phyloP scores from a whole-genome alignment of 148 eudicot genomes.

The Camellia sinensis region DNA sequence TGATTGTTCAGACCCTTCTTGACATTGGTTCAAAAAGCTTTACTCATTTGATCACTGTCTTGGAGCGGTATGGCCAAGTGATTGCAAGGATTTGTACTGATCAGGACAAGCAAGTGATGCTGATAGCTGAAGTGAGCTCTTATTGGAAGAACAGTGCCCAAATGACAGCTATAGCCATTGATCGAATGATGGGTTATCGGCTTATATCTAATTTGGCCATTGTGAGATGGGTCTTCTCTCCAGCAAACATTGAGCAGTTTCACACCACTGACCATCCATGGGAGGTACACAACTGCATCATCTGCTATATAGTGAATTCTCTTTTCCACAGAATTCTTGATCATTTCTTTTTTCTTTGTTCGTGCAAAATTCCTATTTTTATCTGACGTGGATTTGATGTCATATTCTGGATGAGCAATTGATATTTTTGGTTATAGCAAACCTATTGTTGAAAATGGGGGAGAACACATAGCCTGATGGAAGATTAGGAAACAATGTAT shows the following conservation, averaged over 20 bases:
- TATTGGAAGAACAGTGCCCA: slow-evolving; percentile 93
- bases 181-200: slow-evolving; percentile 99
- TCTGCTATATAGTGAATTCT: background rate
- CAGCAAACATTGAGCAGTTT: slow-evolving; percentile 66
- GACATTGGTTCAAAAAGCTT: slow-evolving; percentile 96
- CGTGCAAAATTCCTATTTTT: background rate
- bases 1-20: slow-evolving; percentile 85
- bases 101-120: slow-evolving; percentile 82
- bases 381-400: background rate
- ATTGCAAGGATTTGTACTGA: slow-evolving; percentile 76
- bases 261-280: slow-evolving; percentile 81
- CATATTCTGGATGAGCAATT: background rate
- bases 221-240: slow-evolving; percentile 89
- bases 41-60: slow-evolving; percentile 91
- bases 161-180: slow-evolving; percentile 90
- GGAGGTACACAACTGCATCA: slow-evolving; percentile 57
- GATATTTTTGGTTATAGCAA: background rate
- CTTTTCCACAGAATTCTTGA: background rate
- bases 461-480: background rate
- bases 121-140: slow-evolving; percentile 70
- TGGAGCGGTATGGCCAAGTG: slow-evolving; percentile 97
- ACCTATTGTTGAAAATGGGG: background rate
- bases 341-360: background rate
- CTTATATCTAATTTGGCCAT: slow-evolving; percentile 92
- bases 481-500: slow-evolving; percentile 2